Percentiles rank a stretch among this genome's conserved stretches.
Evolutionary conservation across 2,329 filamentous ascomycete species (phyloP).

Genomic region (Colletotrichum lindemuthianum): DNA sequence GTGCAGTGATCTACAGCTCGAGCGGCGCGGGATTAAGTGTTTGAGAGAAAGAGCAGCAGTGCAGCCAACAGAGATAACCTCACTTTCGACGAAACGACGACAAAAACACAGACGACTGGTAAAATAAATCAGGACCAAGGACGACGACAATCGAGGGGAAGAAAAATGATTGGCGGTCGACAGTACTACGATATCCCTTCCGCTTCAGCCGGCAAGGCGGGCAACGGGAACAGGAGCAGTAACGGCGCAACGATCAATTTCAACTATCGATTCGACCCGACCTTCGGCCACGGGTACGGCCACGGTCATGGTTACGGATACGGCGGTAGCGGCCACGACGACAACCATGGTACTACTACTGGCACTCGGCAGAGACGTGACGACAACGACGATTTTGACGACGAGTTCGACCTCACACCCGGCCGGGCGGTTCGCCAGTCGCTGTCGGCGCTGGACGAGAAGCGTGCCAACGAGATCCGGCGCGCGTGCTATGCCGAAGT

Average conservation of each 20-base stretch:
- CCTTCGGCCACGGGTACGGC: slow-evolving; percentile 14
- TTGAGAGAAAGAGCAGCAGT: too few relatives aligned
- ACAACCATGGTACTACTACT: slow-evolving; percentile 11
- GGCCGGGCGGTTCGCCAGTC: slow-evolving; percentile 30
- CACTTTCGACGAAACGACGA: too few relatives aligned
- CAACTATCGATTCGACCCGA: slow-evolving; percentile 29
- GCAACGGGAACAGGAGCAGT: slow-evolving; percentile 4
- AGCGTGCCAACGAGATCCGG: slow-evolving; percentile 36
- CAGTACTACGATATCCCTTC: slow-evolving; percentile 30
- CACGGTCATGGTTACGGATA: slow-evolving; percentile 7
- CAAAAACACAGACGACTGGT: too few relatives aligned
- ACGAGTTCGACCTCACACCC: slow-evolving; percentile 4
- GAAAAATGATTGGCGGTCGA: slow-evolving; percentile 27
- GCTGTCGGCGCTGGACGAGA: slow-evolving; percentile 38
- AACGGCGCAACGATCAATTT: neutral
- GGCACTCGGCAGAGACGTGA: neutral
- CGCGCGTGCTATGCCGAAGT: slow-evolving; percentile 32
- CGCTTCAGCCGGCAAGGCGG: slow-evolving; percentile 1
- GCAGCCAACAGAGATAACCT: too few relatives aligned
- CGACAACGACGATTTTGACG: neutral
- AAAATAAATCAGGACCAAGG: neutral
- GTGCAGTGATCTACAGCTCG: too few relatives aligned
- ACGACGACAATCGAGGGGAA: neutral
- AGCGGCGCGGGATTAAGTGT: too few relatives aligned
- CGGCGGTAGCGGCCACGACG: slow-evolving; percentile 12